Conservation (phyloP, 441 rosid species). For the Populus hybrid region DNA sequence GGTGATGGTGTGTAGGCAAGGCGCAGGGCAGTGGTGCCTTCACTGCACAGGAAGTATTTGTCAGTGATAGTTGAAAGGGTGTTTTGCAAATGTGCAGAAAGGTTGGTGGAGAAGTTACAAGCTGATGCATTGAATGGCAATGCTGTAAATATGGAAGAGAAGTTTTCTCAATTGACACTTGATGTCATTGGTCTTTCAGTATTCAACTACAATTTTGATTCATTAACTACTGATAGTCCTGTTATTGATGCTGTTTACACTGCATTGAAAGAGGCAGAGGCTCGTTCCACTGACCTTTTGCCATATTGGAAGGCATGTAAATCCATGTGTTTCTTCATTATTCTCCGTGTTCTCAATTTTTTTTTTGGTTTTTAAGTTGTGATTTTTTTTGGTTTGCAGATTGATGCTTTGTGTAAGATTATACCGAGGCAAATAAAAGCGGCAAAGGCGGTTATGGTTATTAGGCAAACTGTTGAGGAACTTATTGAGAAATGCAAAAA, state of each 20-base stretch:
- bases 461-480: constrained; percentile 77
- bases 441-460: constrained; percentile 68
- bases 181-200: constrained; percentile 83
- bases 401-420: constrained; percentile 68
- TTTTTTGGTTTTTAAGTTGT: constrained; percentile 2
- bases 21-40: constrained; percentile 85
- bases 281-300: constrained; percentile 81
- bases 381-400: constrained; percentile 28
- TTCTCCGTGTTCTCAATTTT: background rate
- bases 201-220: constrained; percentile 83
- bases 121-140: constrained; percentile 55
- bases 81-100: constrained; percentile 79
- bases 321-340: constrained; percentile 9
- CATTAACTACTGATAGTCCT: constrained; percentile 76
- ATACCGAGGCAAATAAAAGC: constrained; percentile 92
- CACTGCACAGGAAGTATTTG: constrained; percentile 79
- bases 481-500: constrained; percentile 76
- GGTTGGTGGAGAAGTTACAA: constrained; percentile 83
- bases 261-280: constrained; percentile 90
- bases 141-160: constrained; percentile 89
- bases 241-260: constrained; percentile 90
- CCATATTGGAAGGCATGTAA: constrained; percentile 90
- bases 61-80: constrained; percentile 85
- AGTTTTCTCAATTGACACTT: constrained; percentile 81
- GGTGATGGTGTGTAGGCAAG: constrained; percentile 46